These are phyloP conservation scores for Ophiosphaerella korrae DNA, from an alignment of 2,329 filamentous ascomycete genomes.

Conservation along the genomic window DNA sequence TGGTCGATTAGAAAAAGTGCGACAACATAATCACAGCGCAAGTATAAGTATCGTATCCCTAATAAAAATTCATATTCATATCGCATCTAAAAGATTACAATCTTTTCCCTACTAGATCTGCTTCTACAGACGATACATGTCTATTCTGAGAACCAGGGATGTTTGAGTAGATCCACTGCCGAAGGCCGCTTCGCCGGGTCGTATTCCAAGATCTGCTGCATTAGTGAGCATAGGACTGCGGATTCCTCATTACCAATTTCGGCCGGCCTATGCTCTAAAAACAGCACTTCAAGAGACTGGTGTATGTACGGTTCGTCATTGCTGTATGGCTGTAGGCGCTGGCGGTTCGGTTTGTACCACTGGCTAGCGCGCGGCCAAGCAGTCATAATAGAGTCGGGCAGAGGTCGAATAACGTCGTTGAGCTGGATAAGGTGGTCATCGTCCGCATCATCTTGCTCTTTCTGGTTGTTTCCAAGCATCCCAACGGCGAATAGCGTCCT, in stretches of 20 bases:
- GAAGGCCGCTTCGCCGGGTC: slow-evolving; percentile 35
- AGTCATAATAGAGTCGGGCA: slow-evolving; percentile 31
- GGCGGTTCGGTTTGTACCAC: slow-evolving; percentile 27
- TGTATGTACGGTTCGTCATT: slow-evolving; percentile 9
- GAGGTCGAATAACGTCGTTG: slow-evolving; percentile 26
- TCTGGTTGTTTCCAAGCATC: slow-evolving; percentile 20
- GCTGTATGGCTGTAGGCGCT: slow-evolving; percentile 27
- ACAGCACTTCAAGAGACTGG: slow-evolving; percentile 24
- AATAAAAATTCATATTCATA: too few species aligned
- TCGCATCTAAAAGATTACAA: too few species aligned
- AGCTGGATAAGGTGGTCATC: slow-evolving; percentile 37
- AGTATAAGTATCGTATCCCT: too few species aligned
- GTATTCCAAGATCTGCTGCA: slow-evolving; percentile 37
- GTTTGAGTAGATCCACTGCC: slow-evolving; percentile 28
- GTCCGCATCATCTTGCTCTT: slow-evolving; percentile 28
- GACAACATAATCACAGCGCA: too few species aligned
- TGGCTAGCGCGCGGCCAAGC: slow-evolving; percentile 30
- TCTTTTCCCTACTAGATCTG: too few species aligned
- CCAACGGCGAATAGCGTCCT: slow-evolving; percentile 21
- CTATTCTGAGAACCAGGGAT: slow-evolving; percentile 34
- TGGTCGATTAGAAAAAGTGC: too few species aligned
- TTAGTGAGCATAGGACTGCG: slow-evolving; percentile 26
- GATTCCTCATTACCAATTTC: slow-evolving; percentile 33
- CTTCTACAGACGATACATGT: too few species aligned
- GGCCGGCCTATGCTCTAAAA: slow-evolving; percentile 27